Percentiles rank a stretch among this genome's conserved stretches.
Conservation (phyloP, 2,329 filamentous ascomycete species). For the Metarhizium humberi region DNA sequence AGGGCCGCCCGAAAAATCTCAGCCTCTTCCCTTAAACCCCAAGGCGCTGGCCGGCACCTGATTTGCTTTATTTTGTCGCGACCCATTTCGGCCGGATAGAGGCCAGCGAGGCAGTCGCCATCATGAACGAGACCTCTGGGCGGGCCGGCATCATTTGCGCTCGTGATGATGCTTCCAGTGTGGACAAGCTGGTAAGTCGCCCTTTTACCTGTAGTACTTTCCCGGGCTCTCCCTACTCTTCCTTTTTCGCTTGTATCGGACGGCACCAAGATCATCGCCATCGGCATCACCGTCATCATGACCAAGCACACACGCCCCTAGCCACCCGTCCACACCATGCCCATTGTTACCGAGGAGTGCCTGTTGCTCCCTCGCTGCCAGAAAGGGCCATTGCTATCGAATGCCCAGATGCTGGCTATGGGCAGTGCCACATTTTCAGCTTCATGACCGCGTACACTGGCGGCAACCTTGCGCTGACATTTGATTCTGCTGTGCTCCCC, state of each 20-base stretch:
- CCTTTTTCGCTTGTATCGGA: neutral
- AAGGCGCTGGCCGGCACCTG: neutral
- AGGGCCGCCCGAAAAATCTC: slow-evolving; percentile 7
- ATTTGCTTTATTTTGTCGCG: slow-evolving; percentile 5
- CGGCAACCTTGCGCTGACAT: slow-evolving; percentile 2
- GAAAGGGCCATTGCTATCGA: neutral
- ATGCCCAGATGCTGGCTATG: neutral
- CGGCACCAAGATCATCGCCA: slow-evolving; percentile 5
- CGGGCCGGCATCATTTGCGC: slow-evolving; percentile 50
- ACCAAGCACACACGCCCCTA: neutral
- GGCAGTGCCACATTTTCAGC: neutral
- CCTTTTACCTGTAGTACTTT: slow-evolving; percentile 5
- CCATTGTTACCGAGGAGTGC: neutral
- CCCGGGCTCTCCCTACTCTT: neutral
- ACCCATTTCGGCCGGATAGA: slow-evolving; percentile 8
- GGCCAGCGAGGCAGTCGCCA: slow-evolving; percentile 12
- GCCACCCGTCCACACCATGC: neutral
- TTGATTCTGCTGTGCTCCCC: neutral
- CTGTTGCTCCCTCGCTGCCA: neutral
- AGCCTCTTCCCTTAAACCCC: slow-evolving; percentile 3
- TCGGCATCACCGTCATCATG: neutral
- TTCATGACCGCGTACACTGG: slow-evolving; percentile 2
- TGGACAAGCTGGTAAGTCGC: slow-evolving; percentile 52
- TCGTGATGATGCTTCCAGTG: slow-evolving; percentile 38
- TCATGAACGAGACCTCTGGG: slow-evolving; percentile 36